Conservation (phyloP, 179 eudicot species). For the Actinidia polygama region DNA sequence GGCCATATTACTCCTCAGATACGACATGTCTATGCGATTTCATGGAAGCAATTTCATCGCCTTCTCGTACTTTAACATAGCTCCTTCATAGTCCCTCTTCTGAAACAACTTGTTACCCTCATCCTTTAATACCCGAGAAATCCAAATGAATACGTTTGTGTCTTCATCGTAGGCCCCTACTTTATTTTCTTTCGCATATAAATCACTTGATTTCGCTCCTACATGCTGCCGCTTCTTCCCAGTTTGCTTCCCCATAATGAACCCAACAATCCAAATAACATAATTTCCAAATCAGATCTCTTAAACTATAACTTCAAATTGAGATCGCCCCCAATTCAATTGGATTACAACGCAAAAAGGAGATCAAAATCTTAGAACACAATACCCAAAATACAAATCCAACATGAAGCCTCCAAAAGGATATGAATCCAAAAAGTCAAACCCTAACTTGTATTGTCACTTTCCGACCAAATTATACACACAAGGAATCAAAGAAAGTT, state of each 20-base stretch:
- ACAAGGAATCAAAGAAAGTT: neutral
- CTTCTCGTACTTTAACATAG: constrained; percentile 89
- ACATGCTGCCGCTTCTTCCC: constrained; percentile 56
- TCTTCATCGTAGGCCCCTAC: constrained; percentile 58
- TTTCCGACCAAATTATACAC: neutral
- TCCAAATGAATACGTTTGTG: constrained; percentile 64
- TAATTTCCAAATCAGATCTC: neutral
- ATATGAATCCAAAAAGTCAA: neutral
- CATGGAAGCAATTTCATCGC: constrained; percentile 83
- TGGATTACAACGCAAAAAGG: neutral
- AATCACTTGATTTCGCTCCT: constrained; percentile 46
- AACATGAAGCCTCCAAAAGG: neutral
- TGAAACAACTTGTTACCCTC: constrained; percentile 95
- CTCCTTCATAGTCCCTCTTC: constrained; percentile 84
- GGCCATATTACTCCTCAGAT: constrained; percentile 83
- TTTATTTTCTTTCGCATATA: constrained; percentile 37
- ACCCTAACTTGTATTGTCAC: neutral
- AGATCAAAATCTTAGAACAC: neutral
- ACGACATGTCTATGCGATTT: constrained; percentile 82
- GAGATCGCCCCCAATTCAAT: neutral
- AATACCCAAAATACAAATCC: neutral
- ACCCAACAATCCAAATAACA: constrained; percentile 33
- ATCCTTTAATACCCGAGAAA: constrained; percentile 76
- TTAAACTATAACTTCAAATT: neutral
- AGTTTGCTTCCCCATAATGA: constrained; percentile 68